These are phyloP conservation scores for Silene uniflora DNA, from an alignment of 148 eudicot species.

Conservation along the genomic window DNA sequence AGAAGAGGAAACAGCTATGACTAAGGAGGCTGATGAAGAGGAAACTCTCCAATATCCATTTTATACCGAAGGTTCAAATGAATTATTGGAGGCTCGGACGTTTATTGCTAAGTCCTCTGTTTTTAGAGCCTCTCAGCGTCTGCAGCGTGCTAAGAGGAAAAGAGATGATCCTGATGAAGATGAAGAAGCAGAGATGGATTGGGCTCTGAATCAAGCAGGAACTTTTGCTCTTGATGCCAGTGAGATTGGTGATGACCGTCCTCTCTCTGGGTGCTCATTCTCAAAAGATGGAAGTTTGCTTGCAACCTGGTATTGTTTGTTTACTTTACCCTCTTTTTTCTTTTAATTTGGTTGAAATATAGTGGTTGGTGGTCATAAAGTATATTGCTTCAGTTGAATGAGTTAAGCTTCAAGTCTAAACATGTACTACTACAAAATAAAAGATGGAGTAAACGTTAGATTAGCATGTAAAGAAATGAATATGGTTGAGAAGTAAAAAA, in stretches of 20 bases:
- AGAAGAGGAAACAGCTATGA: slow-evolving; percentile 59
- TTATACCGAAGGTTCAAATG: slow-evolving; percentile 71
- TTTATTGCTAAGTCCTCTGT: slow-evolving; percentile 68
- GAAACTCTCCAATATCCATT: slow-evolving; percentile 75
- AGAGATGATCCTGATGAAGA: slow-evolving; percentile 96
- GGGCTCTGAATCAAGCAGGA: slow-evolving; percentile 69
- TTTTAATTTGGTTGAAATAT: neutral
- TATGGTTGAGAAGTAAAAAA: too few species aligned
- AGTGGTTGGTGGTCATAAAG: too few species aligned
- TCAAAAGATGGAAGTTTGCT: slow-evolving; percentile 71
- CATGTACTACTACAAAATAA: too few species aligned
- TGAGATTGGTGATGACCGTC: slow-evolving; percentile 92
- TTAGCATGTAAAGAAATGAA: too few species aligned
- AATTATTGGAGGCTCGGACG: slow-evolving; percentile 55
- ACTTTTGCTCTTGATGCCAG: slow-evolving; percentile 64
- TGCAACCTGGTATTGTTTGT: slow-evolving; percentile 69
- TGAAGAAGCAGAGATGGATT: slow-evolving; percentile 77
- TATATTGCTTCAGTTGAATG: too few species aligned
- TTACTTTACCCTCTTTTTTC: neutral
- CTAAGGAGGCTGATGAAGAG: slow-evolving; percentile 52
- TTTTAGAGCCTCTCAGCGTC: slow-evolving; percentile 54
- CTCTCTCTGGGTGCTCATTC: slow-evolving; percentile 80
- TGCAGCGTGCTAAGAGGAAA: slow-evolving; percentile 70
- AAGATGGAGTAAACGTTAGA: too few species aligned
- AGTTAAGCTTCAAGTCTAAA: too few species aligned